Base-by-base conservation (phyloP, 352 stramenopile genomes). In the Phytophthora brassicae region DNA sequence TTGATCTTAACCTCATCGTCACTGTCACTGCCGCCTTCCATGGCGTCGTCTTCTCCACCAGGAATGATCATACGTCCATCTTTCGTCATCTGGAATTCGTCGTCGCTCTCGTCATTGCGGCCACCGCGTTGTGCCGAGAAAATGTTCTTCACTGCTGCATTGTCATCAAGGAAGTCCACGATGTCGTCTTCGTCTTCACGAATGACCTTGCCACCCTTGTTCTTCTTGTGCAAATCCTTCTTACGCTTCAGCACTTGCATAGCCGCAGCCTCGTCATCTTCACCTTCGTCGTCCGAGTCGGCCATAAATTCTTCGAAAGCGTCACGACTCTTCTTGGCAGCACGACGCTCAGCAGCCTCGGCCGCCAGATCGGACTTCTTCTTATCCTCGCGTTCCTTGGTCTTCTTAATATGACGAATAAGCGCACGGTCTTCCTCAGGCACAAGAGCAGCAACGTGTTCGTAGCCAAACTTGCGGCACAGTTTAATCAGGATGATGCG, bases 401-500 rank as follows among this genome's bases (percentile, higher is more conserved):
- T 92, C 82, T 98, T 98, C 68, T 97, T 94, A 64, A 98, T 98
- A 74, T 98, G 93, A 61, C 90, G 96, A 56, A 98, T 95, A 26
- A 98, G 64, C 28, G 92, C 86, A 22, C 75, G 83, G 64, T 98
- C 93, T 46, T 93, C 89, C 31, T 89, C 78, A 0, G 95, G 93
- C 47, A 98, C 86, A 1, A 98, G 72, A 48, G 81, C 88, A 22
- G 89, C 86, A 43, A 98, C 74, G 23, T 88, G 74, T 8, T 98
- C 93, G 76, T 97, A 98, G 28, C 93, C 93, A 66, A 96, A 98
- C 54, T 96, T 89, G 49, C 92, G 83, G 48, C 96, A 96, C 24
- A 98, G 76, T 61, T 98, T 98, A 66, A 97, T 98, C 2, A 98
- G 76, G 62, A 98, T 98, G 60, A 98, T 98, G 31, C 97, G 83